Percentiles rank a stretch among this genome's conserved stretches.
These are phyloP conservation scores for Suhomyces kunorum DNA, from an alignment of 1,139 yeast genomes.

Conservation along the genomic window DNA sequence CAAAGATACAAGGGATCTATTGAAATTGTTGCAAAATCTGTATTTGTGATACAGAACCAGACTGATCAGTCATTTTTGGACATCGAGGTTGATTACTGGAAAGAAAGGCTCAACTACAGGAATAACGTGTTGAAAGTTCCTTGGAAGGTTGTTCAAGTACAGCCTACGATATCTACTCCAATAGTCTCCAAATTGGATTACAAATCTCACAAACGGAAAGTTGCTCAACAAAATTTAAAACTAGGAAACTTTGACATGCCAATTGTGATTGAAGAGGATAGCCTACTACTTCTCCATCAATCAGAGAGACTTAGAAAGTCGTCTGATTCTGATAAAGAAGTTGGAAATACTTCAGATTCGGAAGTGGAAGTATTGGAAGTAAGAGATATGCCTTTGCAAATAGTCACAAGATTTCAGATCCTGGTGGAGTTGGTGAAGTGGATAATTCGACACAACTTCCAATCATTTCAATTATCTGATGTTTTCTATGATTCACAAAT, in stretches of 20 bases:
- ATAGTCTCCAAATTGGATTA: slow-evolving; percentile 1
- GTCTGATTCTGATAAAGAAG: background rate
- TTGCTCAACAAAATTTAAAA: slow-evolving; percentile 1
- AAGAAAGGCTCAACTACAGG: slow-evolving; percentile 27
- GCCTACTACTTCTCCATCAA: slow-evolving; percentile 2
- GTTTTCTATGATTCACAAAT: slow-evolving; percentile 29
- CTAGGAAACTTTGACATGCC: slow-evolving; percentile 5
- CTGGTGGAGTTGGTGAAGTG: slow-evolving; percentile 33
- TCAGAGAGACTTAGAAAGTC: background rate
- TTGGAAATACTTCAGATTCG: slow-evolving; percentile 1
- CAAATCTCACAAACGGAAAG: slow-evolving; percentile 4
- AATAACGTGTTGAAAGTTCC: slow-evolving; percentile 20
- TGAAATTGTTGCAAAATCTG: slow-evolving; percentile 6
- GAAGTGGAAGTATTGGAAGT: slow-evolving; percentile 20
- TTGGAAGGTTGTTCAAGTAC: slow-evolving; percentile 26
- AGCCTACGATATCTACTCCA: background rate
- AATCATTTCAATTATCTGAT: slow-evolving; percentile 26
- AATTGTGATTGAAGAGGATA: slow-evolving; percentile 8
- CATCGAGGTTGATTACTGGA: slow-evolving; percentile 31
- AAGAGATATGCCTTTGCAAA: slow-evolving; percentile 17
- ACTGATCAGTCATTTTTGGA: background rate
- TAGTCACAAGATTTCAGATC: slow-evolving; percentile 29
- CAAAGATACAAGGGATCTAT: slow-evolving; percentile 1
- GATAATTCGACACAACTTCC: slow-evolving; percentile 26
- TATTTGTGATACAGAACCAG: background rate